A percentile compares a stretch with the other conserved stretches of the same genome.
These are phyloP conservation scores for Mortierella sp. DNA, from an alignment of 371 early-diverging fungal genomes.

Conservation along the genomic window DNA sequence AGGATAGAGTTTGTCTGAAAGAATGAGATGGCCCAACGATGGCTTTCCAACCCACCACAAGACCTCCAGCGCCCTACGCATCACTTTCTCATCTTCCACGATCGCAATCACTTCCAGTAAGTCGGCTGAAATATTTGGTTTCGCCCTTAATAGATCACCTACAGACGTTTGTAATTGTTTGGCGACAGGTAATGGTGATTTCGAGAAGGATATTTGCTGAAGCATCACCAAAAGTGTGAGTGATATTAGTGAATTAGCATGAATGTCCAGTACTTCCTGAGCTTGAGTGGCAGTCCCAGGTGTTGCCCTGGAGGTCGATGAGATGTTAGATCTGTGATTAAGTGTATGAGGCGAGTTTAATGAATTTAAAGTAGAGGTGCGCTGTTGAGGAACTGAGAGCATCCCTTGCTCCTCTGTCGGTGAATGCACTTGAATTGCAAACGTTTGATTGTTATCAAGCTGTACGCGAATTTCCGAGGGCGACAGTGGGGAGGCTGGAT, in stretches of 20 bases:
- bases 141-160: conserved; percentile 61
- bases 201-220: conserved; percentile 38
- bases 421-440: conserved; percentile 55
- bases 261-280: conserved; percentile 34
- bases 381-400: conserved; percentile 24
- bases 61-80: conserved; percentile 36
- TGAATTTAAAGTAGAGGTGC: conserved; percentile 2
- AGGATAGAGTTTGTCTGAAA: conserved; percentile 63
- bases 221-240: conserved; percentile 38
- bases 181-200: conserved; percentile 44
- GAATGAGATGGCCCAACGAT: conserved; percentile 65
- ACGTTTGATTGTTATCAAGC: conserved; percentile 48
- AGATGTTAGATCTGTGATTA: conserved; percentile 27
- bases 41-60: conserved; percentile 54
- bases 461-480: conserved; percentile 54
- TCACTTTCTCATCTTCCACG: conserved; percentile 49
- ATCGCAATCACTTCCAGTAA: conserved; percentile 65
- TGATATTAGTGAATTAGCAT: conserved; percentile 39
- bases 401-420: conserved; percentile 50
- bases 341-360: conserved; percentile 22
- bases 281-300: conserved; percentile 19
- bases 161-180: conserved; percentile 66
- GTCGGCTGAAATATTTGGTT: conserved; percentile 68
- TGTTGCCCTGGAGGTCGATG: conserved; percentile 15
- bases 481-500: conserved; percentile 22